A percentile compares a stretch with the other conserved stretches of the same genome.
These are phyloP conservation scores for Aspergillus fumigatiaffinis DNA, from an alignment of 2,329 filamentous ascomycete genomes.

Conservation along the genomic window DNA sequence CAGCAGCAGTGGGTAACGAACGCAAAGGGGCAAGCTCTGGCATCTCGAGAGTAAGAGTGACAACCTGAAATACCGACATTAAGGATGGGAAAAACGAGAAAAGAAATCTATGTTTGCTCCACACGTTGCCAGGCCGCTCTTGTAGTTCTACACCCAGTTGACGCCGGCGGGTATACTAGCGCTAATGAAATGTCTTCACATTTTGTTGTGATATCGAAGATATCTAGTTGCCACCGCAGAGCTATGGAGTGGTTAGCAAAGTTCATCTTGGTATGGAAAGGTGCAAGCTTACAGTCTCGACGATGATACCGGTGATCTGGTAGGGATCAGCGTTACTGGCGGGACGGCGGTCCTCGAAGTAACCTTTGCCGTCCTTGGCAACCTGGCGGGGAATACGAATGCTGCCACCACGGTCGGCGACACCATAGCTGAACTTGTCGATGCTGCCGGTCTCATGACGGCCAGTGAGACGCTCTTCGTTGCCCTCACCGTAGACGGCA, in stretches of 20 bases:
- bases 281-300: constrained; percentile 56
- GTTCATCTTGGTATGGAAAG: not conserved
- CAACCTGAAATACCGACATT: constrained; percentile 14
- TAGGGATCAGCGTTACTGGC: constrained; percentile 87
- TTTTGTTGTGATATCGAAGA: constrained; percentile 12
- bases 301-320: constrained; percentile 76
- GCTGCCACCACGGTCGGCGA: constrained; percentile 91
- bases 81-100: constrained; percentile 9
- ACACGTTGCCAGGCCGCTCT: constrained; percentile 33
- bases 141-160: constrained; percentile 32
- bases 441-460: constrained; percentile 91
- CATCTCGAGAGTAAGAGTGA: constrained; percentile 10
- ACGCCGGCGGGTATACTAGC: constrained; percentile 41
- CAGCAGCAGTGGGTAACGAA: constrained; percentile 21
- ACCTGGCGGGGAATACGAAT: constrained; percentile 87
- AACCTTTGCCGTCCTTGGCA: constrained; percentile 85
- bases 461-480: constrained; percentile 89
- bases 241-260: constrained; percentile 19
- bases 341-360: constrained; percentile 82
- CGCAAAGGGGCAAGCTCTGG: constrained; percentile 21
- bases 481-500: constrained; percentile 91
- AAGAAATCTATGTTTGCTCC: constrained; percentile 29
- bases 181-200: constrained; percentile 31
- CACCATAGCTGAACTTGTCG: constrained; percentile 88
- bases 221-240: constrained; percentile 40